Conservation (phyloP, 257 asterid genomes). For the Scutellaria barbata region DNA sequence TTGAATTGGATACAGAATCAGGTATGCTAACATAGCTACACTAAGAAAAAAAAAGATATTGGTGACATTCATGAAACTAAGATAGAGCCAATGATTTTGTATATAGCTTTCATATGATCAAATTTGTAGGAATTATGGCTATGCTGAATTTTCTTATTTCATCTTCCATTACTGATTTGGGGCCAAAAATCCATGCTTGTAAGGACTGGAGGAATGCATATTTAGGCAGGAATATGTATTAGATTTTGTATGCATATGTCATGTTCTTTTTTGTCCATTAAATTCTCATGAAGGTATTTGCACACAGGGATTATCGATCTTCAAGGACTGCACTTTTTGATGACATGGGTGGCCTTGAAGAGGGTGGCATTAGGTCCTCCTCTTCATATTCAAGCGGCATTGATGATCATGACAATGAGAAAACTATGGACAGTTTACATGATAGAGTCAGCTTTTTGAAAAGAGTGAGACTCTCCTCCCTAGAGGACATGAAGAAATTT, state of each 20-base stretch:
- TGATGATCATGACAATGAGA: conserved; percentile 75
- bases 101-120: background rate
- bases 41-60: background rate
- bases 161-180: conserved; percentile 13
- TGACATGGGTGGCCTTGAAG: conserved; percentile 76
- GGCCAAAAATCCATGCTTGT: conserved; percentile 17
- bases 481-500: background rate
- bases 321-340: conserved; percentile 81
- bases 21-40: background rate
- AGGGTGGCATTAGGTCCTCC: conserved; percentile 74
- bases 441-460: conserved; percentile 89
- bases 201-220: conserved; percentile 5
- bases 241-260: background rate
- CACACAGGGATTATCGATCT: conserved; percentile 73
- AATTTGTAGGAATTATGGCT: background rate
- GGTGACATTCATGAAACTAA: background rate
- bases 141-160: conserved; percentile 4
- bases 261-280: background rate
- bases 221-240: background rate
- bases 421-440: conserved; percentile 75
- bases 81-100: conserved; percentile 15
- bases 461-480: conserved; percentile 52
- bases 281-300: conserved; percentile 32
- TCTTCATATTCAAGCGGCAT: conserved; percentile 64
- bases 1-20: conserved; percentile 1